Base-by-base conservation (phyloP, 345 rosid species). In the Brassica juncea region DNA sequence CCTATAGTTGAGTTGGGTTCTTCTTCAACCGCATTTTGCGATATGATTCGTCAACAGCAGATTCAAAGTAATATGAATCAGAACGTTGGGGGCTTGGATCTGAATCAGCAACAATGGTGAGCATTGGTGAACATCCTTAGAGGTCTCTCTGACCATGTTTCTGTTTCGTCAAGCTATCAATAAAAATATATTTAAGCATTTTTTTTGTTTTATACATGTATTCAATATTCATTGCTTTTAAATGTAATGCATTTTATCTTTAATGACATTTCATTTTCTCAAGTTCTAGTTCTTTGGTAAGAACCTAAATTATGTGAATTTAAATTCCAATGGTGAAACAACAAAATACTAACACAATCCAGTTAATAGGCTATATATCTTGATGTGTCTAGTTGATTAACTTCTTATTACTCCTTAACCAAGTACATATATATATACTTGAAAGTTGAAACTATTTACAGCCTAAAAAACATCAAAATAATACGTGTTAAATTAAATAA, bases 101-200 rank as follows among this genome's bases (percentile, higher is more conserved):
- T 73, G 49, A 80, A 74, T 14, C 60, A 34, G 47, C 35, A 49
- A 34, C 25, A 31, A 37, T 73, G 58, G 47, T 68, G 77, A 72
- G 47, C 62, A 11, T 54, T 14, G 16, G 16, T 32, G 74, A 71
- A 57, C 65, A 32, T 57, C 52, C 2, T 37, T 52, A 37, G 15
- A 3, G 30, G 54, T 44, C 25, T 44, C 25, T 31, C 34, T 68
- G 35, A 68, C 52, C 12, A 23, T 77, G 30, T 62, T 76, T 1
- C 4, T 0, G 14, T 77, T 49, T 23, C 5, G 2, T 59, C 31
- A 7, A 19, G 8, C n/a, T 30, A 16, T 49, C 55, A 77, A 70
- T 21, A 8, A 70, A 23, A 52, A 19, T 9, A 28, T 16, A 3
- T 54, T 25, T 70, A 10, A 39, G 65, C 4, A 11, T 0, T 16